These are phyloP conservation scores for Phascolomyces articulosus DNA, from an alignment of 371 early-diverging fungal species.

Conservation along the genomic window DNA sequence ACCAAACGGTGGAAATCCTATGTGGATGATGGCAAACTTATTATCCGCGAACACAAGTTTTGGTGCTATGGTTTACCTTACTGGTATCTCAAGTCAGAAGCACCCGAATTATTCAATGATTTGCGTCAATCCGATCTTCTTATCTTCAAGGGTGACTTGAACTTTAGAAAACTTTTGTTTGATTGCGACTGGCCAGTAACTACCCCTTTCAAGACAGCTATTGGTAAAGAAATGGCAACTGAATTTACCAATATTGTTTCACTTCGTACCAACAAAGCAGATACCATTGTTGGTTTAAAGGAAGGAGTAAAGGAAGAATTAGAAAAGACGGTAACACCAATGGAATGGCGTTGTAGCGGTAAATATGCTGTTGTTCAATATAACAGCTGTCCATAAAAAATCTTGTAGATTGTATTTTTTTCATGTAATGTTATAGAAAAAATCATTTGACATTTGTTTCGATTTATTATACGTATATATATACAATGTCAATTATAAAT, in stretches of 20 bases:
- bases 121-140: slow-evolving; percentile 64
- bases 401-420: not conserved
- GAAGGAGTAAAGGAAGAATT: slow-evolving; percentile 65
- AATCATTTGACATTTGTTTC: too few relatives aligned
- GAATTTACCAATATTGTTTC: slow-evolving; percentile 68
- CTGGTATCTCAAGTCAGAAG: slow-evolving; percentile 69
- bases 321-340: slow-evolving; percentile 34
- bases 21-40: slow-evolving; percentile 63
- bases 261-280: slow-evolving; percentile 89
- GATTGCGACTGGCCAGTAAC: slow-evolving; percentile 85
- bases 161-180: slow-evolving; percentile 92
- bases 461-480: too few relatives aligned
- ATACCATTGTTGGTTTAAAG: slow-evolving; percentile 82
- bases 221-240: slow-evolving; percentile 68
- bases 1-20: slow-evolving; percentile 72
- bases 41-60: slow-evolving; percentile 70
- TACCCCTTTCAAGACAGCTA: slow-evolving; percentile 81
- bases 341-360: slow-evolving; percentile 72
- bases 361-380: slow-evolving; percentile 80
- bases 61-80: slow-evolving; percentile 87
- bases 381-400: slow-evolving; percentile 9
- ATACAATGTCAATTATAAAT: too few relatives aligned
- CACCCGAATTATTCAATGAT: slow-evolving; percentile 64
- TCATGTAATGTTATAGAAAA: not conserved
- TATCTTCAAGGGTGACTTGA: slow-evolving; percentile 96